Base-by-base conservation (phyloP, 352 stramenopile species). In the Phytophthora citrophthora region DNA sequence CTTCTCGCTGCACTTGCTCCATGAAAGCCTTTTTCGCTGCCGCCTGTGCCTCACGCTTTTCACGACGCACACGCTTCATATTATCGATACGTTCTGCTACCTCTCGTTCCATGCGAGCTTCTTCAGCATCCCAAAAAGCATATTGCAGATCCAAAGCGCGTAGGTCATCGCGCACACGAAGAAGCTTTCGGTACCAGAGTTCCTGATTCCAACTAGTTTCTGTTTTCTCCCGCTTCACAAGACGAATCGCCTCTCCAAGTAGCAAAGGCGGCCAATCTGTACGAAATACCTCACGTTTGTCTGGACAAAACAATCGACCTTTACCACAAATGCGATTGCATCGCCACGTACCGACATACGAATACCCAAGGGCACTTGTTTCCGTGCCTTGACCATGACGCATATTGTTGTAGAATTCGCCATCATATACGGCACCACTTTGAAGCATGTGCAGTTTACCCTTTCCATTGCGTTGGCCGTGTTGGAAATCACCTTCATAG, bases 111-210 rank as follows among this genome's bases (percentile, higher is more conserved):
- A 88, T 59, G 2, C 84, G 73, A 18, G 74, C 70, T 2, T 76
- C 81, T 54, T 93, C 84, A n/a, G 79, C 72, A 34, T 86, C 74
- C 78, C 77, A 83, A 47, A 71, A 85, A 7, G 76, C 81, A 39
- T 83, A 79, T 32, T 91, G 81, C 47, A 88, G 50, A 52, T 93
- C 84, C 44, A 84, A 54, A 3, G 71, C 84, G 0, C 84, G 76
- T 45, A 93, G 56, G 47, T 93, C 81, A 40, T 93, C 81, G 0
- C 84, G 76, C 5, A 93, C 81, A 4, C 84, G 81, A 46, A 93
- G 61, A 23, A 93, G 55, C 24, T 72, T 53, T 2, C 84, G 76
- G 45, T 82, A 78, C 68, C 72, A 85, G n/a, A 62, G 64, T 53
- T 90, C 80, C 20, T 86, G 50, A 0, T 48, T 27, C 56, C 76